Conservation (phyloP, 192 early-diverging fungal species). For the Coemansia sp. region DNA sequence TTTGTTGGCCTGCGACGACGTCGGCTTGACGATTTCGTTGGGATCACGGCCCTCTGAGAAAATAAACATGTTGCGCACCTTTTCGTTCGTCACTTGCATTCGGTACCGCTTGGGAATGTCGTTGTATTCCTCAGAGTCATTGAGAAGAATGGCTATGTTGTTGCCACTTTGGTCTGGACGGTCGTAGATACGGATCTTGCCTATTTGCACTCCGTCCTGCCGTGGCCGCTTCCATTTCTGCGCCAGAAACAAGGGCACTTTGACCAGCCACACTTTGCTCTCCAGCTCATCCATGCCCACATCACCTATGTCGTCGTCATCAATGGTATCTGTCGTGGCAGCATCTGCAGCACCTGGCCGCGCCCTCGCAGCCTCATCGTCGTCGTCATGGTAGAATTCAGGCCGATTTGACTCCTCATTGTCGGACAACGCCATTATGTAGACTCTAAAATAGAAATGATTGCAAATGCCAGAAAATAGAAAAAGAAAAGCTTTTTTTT, state of each 20-base stretch:
- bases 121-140: conserved; percentile 59
- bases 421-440: conserved; percentile 28
- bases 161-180: conserved; percentile 56
- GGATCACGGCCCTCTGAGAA: conserved; percentile 66
- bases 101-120: conserved; percentile 84
- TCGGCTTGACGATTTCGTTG: conserved; percentile 45
- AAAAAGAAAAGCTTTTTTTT: neutral
- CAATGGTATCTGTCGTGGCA: conserved; percentile 13
- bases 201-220: conserved; percentile 70
- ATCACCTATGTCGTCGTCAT: conserved; percentile 70
- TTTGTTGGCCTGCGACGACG: conserved; percentile 48
- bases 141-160: conserved; percentile 69
- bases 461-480: neutral
- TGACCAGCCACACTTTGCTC: conserved; percentile 91
- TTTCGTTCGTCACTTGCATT: conserved; percentile 68
- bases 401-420: conserved; percentile 36
- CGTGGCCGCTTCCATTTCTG: conserved; percentile 75
- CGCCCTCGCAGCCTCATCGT: conserved; percentile 16
- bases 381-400: conserved; percentile 37
- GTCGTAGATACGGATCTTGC: conserved; percentile 77
- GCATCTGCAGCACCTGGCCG: neutral
- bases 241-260: conserved; percentile 88
- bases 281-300: conserved; percentile 66
- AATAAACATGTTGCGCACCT: conserved; percentile 76
- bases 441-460: neutral